Conservation (phyloP, 345 rosid genomes). For the Psidium friedrichsthalianum region DNA sequence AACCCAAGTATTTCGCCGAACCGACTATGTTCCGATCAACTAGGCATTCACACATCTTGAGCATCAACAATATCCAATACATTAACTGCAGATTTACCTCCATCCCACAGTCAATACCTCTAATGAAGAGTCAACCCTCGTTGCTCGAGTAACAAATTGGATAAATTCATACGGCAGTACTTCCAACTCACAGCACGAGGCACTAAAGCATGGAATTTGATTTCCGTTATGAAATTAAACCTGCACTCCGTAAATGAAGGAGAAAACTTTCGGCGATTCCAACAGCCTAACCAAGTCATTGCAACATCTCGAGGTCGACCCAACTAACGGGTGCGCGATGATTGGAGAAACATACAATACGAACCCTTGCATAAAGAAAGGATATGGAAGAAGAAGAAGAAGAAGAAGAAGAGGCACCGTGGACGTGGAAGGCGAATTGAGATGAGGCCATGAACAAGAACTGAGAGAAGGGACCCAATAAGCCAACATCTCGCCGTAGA, state of each 20-base stretch:
- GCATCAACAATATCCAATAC: not conserved
- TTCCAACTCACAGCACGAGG: not conserved
- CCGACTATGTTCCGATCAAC: not conserved
- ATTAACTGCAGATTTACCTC: not conserved
- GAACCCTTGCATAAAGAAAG: not conserved
- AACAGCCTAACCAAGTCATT: not conserved
- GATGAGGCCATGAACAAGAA: conserved; percentile 86
- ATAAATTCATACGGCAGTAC: not conserved
- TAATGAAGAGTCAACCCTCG: not conserved
- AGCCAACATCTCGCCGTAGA: conserved; percentile 81
- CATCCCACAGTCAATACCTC: not conserved
- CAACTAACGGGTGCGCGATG: not conserved
- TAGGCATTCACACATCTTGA: not conserved
- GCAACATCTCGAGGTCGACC: not conserved
- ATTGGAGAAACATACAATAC: not conserved
- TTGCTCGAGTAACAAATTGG: not conserved
- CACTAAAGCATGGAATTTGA: not conserved
- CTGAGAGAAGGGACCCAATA: conserved; percentile 52
- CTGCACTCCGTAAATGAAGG: not conserved
- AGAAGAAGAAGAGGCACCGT: not conserved
- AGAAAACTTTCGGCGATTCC: not conserved
- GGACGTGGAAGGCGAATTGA: conserved; percentile 5
- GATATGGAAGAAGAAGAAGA: not conserved
- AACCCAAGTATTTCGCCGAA: not conserved
- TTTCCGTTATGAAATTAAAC: not conserved